These are phyloP conservation scores for Didymella sp. DNA, from an alignment of 2,329 filamentous ascomycete species.

Conservation along the genomic window DNA sequence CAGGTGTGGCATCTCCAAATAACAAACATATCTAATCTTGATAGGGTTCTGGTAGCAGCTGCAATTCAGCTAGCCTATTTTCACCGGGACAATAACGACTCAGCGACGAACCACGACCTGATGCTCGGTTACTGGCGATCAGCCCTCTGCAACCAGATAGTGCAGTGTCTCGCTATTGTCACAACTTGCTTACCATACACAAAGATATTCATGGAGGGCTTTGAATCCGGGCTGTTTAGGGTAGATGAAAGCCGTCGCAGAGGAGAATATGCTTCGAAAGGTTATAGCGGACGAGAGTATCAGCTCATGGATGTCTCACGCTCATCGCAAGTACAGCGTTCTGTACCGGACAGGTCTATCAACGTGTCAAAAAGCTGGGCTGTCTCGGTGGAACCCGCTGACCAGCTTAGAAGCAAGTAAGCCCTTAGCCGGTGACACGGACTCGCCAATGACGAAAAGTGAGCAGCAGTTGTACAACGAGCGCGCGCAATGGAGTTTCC, in stretches of 20 bases:
- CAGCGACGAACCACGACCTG: conserved; percentile 23
- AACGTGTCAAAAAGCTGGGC: conserved; percentile 25
- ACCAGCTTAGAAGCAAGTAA: not conserved
- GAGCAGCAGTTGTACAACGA: not conserved
- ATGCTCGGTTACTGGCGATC: conserved; percentile 41
- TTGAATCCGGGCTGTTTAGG: conserved; percentile 37
- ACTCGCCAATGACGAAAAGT: not conserved
- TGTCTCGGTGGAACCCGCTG: conserved; percentile 20
- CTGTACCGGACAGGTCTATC: conserved; percentile 13
- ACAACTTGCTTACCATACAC: conserved; percentile 41
- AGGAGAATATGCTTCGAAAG: conserved; percentile 21
- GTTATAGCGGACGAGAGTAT: conserved; percentile 22
- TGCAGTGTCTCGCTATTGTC: conserved; percentile 35
- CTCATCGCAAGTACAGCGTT: conserved; percentile 5
- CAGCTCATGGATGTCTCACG: conserved; percentile 30
- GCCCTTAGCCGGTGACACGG: not conserved
- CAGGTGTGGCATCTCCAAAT: conserved; percentile 1
- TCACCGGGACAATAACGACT: conserved; percentile 21
- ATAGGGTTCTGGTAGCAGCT: conserved; percentile 26
- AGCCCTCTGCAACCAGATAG: conserved; percentile 32
- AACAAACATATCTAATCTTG: not conserved
- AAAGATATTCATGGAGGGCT: conserved; percentile 38
- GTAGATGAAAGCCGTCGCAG: conserved; percentile 28
- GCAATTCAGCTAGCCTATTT: conserved; percentile 28
- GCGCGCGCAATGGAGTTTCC: not conserved